Evolutionary conservation across 2,329 filamentous ascomycete species (phyloP).

Genomic region (Aspergillus brunneoviolaceus): DNA sequence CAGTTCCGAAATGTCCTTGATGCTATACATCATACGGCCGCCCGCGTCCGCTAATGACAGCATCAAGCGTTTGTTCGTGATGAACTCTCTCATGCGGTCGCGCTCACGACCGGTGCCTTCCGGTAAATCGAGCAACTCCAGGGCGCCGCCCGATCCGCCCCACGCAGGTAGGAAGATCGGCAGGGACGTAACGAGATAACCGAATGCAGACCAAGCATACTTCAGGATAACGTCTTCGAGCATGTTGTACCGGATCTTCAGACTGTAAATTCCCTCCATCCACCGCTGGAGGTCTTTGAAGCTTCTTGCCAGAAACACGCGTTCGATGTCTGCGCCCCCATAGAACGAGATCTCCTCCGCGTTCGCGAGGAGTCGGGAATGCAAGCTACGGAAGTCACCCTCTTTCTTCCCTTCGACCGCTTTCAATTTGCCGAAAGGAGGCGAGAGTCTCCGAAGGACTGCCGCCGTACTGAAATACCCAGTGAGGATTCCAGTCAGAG

Average conservation of each 20-base stretch:
- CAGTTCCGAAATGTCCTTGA: conserved; percentile 94
- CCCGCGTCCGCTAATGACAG: conserved; percentile 93
- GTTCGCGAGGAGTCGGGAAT: conserved; percentile 90
- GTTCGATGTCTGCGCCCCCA: conserved; percentile 91
- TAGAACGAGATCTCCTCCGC: conserved; percentile 98
- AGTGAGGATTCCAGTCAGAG: conserved; percentile 78
- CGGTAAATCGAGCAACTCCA: conserved; percentile 58
- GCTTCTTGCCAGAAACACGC: conserved; percentile 84
- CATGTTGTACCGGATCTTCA: conserved; percentile 98
- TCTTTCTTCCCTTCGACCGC: conserved; percentile 93
- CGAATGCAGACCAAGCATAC: conserved; percentile 98
- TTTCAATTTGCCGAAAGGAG: conserved; percentile 94
- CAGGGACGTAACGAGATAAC: conserved; percentile 87
- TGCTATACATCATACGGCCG: conserved; percentile 98
- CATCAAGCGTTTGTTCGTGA: conserved; percentile 98
- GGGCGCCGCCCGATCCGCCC: conserved; percentile 75
- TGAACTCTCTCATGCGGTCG: conserved; percentile 95
- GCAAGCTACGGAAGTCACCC: conserved; percentile 88
- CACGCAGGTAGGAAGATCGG: conserved; percentile 93
- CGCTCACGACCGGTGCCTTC: conserved; percentile 59
- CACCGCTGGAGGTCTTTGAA: conserved; percentile 90
- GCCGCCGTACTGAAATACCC: conserved; percentile 96
- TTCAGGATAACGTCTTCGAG: conserved; percentile 97
- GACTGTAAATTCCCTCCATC: conserved; percentile 98
- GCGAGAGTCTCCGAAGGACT: conserved; percentile 81